These are phyloP conservation scores for Lophium mytilinum DNA, from an alignment of 495 filamentous ascomycete genomes.

Conservation along the genomic window DNA sequence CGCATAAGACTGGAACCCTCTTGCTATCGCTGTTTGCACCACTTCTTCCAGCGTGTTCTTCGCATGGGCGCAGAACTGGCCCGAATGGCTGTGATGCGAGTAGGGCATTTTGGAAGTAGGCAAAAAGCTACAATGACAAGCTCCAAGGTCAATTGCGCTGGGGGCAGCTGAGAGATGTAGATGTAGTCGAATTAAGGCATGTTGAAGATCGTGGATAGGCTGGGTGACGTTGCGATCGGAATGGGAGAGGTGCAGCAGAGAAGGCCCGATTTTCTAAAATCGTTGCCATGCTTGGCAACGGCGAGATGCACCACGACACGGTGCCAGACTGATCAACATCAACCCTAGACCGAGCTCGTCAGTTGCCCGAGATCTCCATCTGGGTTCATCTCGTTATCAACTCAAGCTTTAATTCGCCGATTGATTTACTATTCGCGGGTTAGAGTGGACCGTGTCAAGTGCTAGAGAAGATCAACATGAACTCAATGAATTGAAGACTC, in stretches of 20 bases:
- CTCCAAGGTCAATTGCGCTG: not conserved
- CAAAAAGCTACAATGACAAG: not conserved
- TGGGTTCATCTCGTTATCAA: too few species aligned
- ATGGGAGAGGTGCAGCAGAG: not conserved
- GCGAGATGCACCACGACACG: too few species aligned
- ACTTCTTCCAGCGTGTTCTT: slow-evolving; percentile 76
- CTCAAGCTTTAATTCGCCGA: too few species aligned
- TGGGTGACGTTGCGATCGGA: not conserved
- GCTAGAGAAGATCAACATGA: too few species aligned
- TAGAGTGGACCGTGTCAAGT: too few species aligned
- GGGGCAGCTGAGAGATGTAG: not conserved
- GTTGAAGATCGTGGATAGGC: not conserved
- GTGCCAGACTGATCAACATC: too few species aligned
- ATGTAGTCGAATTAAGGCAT: not conserved
- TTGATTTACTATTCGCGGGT: too few species aligned
- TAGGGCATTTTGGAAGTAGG: slow-evolving; percentile 61
- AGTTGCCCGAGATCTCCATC: too few species aligned
- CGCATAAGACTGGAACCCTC: slow-evolving; percentile 72
- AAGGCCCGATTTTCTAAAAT: not conserved
- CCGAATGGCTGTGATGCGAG: slow-evolving; percentile 97
- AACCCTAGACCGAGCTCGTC: too few species aligned
- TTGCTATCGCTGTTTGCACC: slow-evolving; percentile 65
- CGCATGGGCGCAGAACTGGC: slow-evolving; percentile 93
- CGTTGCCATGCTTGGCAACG: too few species aligned
- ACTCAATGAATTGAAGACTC: too few species aligned